Percentiles rank a stretch among this genome's conserved stretches.
phyloP scores from a whole-genome alignment of 768 basidiomycete species.

The Termitomyces sp. region DNA sequence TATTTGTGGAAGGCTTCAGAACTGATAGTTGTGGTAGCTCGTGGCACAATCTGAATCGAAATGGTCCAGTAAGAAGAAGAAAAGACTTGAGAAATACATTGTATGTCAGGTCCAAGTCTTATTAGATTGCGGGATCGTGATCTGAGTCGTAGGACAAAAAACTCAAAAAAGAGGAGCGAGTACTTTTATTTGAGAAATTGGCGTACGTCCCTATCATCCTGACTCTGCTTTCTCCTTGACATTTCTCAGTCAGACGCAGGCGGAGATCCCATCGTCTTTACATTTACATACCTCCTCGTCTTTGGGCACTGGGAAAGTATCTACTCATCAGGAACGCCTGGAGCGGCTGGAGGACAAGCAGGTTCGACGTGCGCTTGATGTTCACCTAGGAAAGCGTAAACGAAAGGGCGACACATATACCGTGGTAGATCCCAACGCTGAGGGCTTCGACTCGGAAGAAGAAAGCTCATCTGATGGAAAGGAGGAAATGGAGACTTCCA shows the following conservation, averaged over 20 bases:
- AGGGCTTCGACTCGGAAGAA: slow-evolving; percentile 18
- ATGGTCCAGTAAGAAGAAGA: slow-evolving; percentile 82
- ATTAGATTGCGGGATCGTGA: neutral
- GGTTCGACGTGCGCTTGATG: slow-evolving; percentile 46
- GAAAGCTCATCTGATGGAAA: slow-evolving; percentile 16
- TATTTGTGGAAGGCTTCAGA: neutral
- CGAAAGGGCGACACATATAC: slow-evolving; percentile 34
- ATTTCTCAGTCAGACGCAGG: slow-evolving; percentile 65
- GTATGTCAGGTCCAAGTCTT: slow-evolving; percentile 36
- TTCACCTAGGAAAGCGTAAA: slow-evolving; percentile 44
- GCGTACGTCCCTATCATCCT: slow-evolving; percentile 44
- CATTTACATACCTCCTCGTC: slow-evolving; percentile 76
- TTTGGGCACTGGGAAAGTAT: slow-evolving; percentile 67
- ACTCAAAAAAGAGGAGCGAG: slow-evolving; percentile 83
- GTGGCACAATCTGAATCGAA: slow-evolving; percentile 56
- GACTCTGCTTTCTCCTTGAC: slow-evolving; percentile 16
- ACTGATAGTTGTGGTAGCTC: slow-evolving; percentile 26
- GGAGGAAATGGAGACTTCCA: neutral
- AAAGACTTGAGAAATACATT: slow-evolving; percentile 88
- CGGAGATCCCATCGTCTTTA: slow-evolving; percentile 50
- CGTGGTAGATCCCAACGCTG: slow-evolving; percentile 28
- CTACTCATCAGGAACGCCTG: slow-evolving; percentile 54
- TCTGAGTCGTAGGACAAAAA: slow-evolving; percentile 73
- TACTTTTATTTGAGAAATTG: slow-evolving; percentile 72
- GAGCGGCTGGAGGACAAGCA: slow-evolving; percentile 58